Percentiles rank a stretch among this genome's conserved stretches.
phyloP scores from a whole-genome alignment of 1,284 basidiomycete genomes.

The Inonotus obliquus region DNA sequence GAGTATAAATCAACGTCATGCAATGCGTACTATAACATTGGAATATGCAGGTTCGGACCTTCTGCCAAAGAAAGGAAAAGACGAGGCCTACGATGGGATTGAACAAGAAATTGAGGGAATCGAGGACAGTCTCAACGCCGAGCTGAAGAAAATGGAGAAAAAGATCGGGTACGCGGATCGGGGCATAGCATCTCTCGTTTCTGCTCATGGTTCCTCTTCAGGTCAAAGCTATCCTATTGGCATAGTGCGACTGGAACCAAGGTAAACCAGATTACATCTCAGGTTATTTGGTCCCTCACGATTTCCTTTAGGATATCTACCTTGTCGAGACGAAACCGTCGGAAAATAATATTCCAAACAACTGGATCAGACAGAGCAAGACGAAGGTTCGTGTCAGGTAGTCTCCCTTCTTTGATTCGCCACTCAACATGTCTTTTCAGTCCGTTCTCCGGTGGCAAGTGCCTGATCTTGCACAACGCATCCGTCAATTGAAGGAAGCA shows the following conservation, averaged over 20 bases:
- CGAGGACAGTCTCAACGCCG: constrained; percentile 65
- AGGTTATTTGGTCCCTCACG: neutral
- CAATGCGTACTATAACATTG: constrained; percentile 17
- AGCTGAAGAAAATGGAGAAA: constrained; percentile 58
- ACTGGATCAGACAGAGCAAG: constrained; percentile 80
- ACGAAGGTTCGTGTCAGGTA: constrained; percentile 57
- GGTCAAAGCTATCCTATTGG: constrained; percentile 68
- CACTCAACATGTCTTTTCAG: constrained; percentile 33
- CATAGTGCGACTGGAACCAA: constrained; percentile 82
- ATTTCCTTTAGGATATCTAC: constrained; percentile 69
- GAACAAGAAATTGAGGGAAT: constrained; percentile 63
- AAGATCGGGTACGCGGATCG: constrained; percentile 45
- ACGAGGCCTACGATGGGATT: constrained; percentile 77
- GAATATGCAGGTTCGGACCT: constrained; percentile 60
- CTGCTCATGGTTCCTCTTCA: constrained; percentile 24
- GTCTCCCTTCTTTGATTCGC: neutral
- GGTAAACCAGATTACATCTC: constrained; percentile 31
- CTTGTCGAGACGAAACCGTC: constrained; percentile 68
- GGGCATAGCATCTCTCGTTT: constrained; percentile 15
- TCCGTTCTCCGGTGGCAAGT: constrained; percentile 73
- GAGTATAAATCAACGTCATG: constrained; percentile 21
- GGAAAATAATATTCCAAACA: constrained; percentile 64
- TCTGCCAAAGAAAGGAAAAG: constrained; percentile 76
- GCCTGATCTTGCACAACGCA: constrained; percentile 62
- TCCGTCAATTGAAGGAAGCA: constrained; percentile 86